A percentile compares a stretch with the other conserved stretches of the same genome.
These are phyloP conservation scores for Rhododendron henanense DNA, from an alignment of 148 eudicot genomes.

Conservation along the genomic window DNA sequence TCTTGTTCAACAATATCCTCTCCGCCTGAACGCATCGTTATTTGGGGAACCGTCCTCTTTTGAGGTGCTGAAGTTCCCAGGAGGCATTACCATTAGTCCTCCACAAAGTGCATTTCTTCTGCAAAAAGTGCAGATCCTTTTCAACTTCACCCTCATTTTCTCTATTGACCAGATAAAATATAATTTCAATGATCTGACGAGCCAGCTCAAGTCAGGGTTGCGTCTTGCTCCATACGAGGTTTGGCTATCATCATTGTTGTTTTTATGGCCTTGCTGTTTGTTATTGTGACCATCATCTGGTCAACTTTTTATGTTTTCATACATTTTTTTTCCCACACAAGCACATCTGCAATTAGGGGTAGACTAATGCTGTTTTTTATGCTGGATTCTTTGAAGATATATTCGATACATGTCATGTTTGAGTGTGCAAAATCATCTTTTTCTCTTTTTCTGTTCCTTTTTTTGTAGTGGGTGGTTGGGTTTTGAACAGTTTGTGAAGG, in stretches of 20 bases:
- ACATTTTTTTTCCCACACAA: not conserved
- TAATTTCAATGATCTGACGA: conserved; percentile 53
- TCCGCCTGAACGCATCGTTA: conserved; percentile 48
- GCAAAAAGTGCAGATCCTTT: conserved; percentile 69
- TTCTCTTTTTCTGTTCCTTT: not conserved
- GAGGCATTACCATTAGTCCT: conserved; percentile 78
- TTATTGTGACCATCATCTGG: not conserved
- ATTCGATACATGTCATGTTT: not conserved
- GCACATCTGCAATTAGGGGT: not conserved
- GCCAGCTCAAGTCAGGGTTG: conserved; percentile 70
- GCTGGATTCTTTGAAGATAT: conserved; percentile 3
- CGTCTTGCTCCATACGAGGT: conserved; percentile 80
- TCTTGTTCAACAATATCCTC: conserved; percentile 44
- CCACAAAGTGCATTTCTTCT: conserved; percentile 64
- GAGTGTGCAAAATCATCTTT: not conserved
- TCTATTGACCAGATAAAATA: conserved; percentile 65
- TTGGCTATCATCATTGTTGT: conserved; percentile 7
- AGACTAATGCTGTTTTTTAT: not conserved
- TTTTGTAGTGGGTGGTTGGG: not conserved
- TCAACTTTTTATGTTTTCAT: not conserved
- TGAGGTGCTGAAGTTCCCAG: conserved; percentile 83
- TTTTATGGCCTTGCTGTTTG: not conserved
- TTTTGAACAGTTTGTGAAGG: not conserved
- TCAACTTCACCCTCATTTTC: conserved; percentile 85
- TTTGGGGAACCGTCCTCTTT: conserved; percentile 71